Conservation (phyloP, 495 filamentous ascomycete genomes). For the Patellaria atrata region DNA sequence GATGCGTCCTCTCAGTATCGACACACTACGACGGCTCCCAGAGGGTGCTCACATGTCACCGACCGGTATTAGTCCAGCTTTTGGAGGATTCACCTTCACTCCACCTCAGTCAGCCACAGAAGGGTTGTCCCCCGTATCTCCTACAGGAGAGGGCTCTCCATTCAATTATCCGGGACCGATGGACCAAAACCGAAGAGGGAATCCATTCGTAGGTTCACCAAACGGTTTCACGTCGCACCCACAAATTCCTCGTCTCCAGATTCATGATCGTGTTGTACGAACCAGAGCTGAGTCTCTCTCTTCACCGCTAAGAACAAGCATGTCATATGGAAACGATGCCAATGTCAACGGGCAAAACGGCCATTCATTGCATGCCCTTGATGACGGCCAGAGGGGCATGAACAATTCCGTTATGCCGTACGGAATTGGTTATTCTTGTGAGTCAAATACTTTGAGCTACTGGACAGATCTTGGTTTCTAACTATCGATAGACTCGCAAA, state of each 20-base stretch:
- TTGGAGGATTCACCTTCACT: slow-evolving; percentile 47
- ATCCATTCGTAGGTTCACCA: slow-evolving; percentile 20
- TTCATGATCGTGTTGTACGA: slow-evolving; percentile 24
- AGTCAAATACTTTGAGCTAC: slow-evolving; percentile 6
- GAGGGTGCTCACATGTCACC: slow-evolving; percentile 45
- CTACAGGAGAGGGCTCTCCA: slow-evolving; percentile 13
- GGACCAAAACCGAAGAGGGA: slow-evolving; percentile 16
- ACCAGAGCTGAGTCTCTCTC: slow-evolving; percentile 21
- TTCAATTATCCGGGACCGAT: slow-evolving; percentile 19
- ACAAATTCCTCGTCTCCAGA: slow-evolving; percentile 23
- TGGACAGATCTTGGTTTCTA: slow-evolving; percentile 3
- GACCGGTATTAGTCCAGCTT: slow-evolving; percentile 45
- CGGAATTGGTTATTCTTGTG: slow-evolving; percentile 29
- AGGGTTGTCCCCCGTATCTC: slow-evolving; percentile 25
- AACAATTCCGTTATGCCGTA: slow-evolving; percentile 21
- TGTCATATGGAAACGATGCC: slow-evolving; percentile 22
- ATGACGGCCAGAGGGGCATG: slow-evolving; percentile 8
- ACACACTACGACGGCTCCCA: slow-evolving; percentile 37
- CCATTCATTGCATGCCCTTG: slow-evolving; percentile 6
- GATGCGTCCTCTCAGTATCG: slow-evolving; percentile 47
- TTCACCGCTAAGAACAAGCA: slow-evolving; percentile 26
- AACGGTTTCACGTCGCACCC: slow-evolving; percentile 17
- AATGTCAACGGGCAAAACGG: slow-evolving; percentile 12
- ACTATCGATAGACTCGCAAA: slow-evolving; percentile 19
- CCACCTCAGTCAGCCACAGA: slow-evolving; percentile 30